Evolutionary conservation across 2,329 filamentous ascomycete species (phyloP).

Genomic region (Sporothrix pseudoabietina): DNA sequence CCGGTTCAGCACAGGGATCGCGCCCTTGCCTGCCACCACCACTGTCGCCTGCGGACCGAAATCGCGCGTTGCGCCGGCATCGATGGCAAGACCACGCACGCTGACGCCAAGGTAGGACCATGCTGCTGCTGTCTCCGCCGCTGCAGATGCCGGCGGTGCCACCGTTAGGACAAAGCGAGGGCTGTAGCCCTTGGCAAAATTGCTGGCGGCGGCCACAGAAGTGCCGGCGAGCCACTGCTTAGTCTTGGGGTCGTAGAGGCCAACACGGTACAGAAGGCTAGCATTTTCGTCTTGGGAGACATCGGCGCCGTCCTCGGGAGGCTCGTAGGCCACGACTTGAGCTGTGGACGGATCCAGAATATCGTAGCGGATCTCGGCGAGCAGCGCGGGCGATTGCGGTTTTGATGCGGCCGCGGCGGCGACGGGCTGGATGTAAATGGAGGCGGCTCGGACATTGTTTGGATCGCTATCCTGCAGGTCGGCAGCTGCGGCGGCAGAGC

Average conservation of each 20-base stretch:
- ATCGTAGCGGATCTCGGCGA: slow-evolving; percentile 62
- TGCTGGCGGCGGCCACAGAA: slow-evolving; percentile 57
- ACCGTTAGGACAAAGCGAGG: slow-evolving; percentile 59
- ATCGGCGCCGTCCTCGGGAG: slow-evolving; percentile 47
- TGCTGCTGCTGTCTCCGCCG: background rate
- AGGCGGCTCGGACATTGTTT: slow-evolving; percentile 47
- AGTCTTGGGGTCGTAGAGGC: slow-evolving; percentile 55
- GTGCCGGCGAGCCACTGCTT: slow-evolving; percentile 57
- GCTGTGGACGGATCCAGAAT: slow-evolving; percentile 46
- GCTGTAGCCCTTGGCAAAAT: slow-evolving; percentile 63
- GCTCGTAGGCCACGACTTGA: slow-evolving; percentile 57
- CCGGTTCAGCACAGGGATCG: slow-evolving; percentile 63
- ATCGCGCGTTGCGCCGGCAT: slow-evolving; percentile 65
- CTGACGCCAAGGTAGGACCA: slow-evolving; percentile 51
- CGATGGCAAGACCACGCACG: slow-evolving; percentile 59
- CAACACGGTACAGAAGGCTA: slow-evolving; percentile 57
- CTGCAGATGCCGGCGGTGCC: slow-evolving; percentile 38
- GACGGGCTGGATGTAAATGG: slow-evolving; percentile 59
- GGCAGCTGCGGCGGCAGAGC: background rate
- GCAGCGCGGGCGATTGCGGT: slow-evolving; percentile 43
- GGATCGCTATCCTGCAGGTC: slow-evolving; percentile 26
- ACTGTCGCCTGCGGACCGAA: slow-evolving; percentile 64
- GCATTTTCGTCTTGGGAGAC: slow-evolving; percentile 32
- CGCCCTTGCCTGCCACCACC: slow-evolving; percentile 51
- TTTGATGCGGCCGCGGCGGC: slow-evolving; percentile 36